Evolutionary conservation across 495 filamentous ascomycete genomes (phyloP), one percentile per base, ranked within the genome.

Genomic region (Saxophila tyrrhenica): DNA sequence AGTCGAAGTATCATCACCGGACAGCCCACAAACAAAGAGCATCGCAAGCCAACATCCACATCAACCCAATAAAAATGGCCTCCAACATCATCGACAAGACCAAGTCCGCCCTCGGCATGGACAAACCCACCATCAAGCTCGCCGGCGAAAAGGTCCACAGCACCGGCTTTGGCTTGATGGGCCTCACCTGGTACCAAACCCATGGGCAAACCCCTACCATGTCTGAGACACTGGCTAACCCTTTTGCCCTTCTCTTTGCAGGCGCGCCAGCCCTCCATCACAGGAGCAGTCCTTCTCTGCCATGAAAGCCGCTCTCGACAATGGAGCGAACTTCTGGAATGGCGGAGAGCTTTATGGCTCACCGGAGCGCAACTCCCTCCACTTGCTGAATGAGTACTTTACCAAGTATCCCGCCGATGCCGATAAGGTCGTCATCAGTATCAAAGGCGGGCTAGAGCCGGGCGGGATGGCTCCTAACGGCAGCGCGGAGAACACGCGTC

Each of bases 141-240:
- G 42, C 48, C 32, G 66, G 66, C 46, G 59, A 63, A 38, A 49
- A 63, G 50, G 55, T 71, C 47, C 61, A 62, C 52, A 22, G 24
- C 10, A 62, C 62, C 38, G 69, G 69, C 57, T 72, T 63, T 47
- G 69, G 69, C 45, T 56, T 72, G 13, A 72, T 72, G 69, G 67
- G 86, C 61, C 72, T 91, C 58, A 92, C 87, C 44, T 90, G 85
- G 86, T 73, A n/a, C n/a, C n/a, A n/a, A n/a, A n/a, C n/a, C n/a
- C n/a, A n/a, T n/a, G n/a, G n/a, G n/a, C n/a, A n/a, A n/a, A n/a
- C n/a, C n/a, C n/a, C n/a, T n/a, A n/a, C n/a, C n/a, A n/a, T n/a
- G n/a, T n/a, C n/a, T n/a, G n/a, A n/a, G n/a, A n/a, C n/a, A n/a
- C n/a, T n/a, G n/a, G n/a, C n/a, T n/a, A n/a, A n/a, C n/a, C n/a